phyloP scores from a whole-genome alignment of 1,284 basidiomycete species.

The Cryptococcus sp. region DNA sequence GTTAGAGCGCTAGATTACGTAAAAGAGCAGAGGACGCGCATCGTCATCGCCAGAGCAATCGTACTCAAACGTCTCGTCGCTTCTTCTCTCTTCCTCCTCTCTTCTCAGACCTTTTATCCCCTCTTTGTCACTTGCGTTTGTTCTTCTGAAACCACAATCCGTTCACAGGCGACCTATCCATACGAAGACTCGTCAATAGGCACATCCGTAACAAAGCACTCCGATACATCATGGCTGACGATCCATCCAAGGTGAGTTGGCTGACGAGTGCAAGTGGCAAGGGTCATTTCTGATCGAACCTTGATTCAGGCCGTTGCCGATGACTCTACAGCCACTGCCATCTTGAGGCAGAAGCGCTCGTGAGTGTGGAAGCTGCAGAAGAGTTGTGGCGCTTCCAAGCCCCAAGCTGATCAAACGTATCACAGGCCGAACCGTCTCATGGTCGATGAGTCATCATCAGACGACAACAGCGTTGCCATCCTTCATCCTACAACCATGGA shows the following conservation, averaged over 20 bases:
- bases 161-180: too few relatives aligned
- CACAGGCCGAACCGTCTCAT: conserved; percentile 87
- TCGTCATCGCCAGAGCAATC: background rate
- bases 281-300: too few relatives aligned
- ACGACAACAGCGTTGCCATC: conserved; percentile 88
- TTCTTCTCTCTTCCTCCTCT: background rate
- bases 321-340: conserved; percentile 75
- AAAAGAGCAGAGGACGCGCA: background rate
- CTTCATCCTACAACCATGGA: conserved; percentile 98
- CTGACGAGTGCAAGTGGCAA: conserved; percentile 1
- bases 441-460: conserved; percentile 85
- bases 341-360: conserved; percentile 94
- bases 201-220: background rate
- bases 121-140: too few relatives aligned
- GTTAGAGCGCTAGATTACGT: background rate
- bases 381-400: background rate
- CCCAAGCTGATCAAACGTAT: conserved; percentile 13
- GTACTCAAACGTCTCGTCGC: background rate
- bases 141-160: too few relatives aligned
- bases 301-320: conserved; percentile 39
- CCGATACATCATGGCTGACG: conserved; percentile 34
- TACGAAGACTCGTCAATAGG: too few relatives aligned
- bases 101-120: background rate
- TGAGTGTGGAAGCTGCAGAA: conserved; percentile 56
- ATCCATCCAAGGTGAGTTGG: conserved; percentile 35